Percentiles rank a stretch among this genome's conserved stretches.
Evolutionary conservation across 345 rosid genomes (phyloP).

Genomic region (Rhodomyrtus tomentosa): DNA sequence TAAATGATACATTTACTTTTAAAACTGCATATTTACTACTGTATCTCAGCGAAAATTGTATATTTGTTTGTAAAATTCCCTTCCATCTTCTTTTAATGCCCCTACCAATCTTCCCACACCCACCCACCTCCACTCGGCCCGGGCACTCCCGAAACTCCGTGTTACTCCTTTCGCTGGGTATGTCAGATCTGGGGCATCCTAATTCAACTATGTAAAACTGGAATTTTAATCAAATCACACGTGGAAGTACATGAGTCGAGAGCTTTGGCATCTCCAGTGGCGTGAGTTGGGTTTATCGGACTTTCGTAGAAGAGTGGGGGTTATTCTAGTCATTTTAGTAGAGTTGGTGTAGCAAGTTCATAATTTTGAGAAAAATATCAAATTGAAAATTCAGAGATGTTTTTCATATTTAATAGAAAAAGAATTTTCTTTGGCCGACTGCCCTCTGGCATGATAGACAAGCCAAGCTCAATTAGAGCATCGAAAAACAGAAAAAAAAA

Average conservation of each 20-base stretch:
- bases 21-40: not conserved
- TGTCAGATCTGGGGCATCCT: not conserved
- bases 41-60: too few species aligned
- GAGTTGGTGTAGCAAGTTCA: not conserved
- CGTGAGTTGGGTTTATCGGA: not conserved
- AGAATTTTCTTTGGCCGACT: not conserved
- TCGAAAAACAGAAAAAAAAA: not conserved
- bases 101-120: not conserved
- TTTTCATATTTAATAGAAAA: not conserved
- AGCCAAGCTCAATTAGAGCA: not conserved
- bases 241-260: rapidly evolving
- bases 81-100: not conserved
- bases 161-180: not conserved
- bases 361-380: not conserved
- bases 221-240: too few species aligned
- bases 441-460: not conserved
- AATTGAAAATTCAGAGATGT: not conserved
- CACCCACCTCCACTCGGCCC: not conserved
- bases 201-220: not conserved
- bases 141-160: not conserved
- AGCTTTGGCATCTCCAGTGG: not conserved
- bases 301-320: too few species aligned
- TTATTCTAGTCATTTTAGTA: too few species aligned
- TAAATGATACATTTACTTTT: not conserved
- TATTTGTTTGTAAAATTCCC: not conserved